Percentiles rank a stretch among this genome's conserved stretches.
These are phyloP conservation scores for Neurospora sp. DNA, from an alignment of 495 filamentous ascomycete genomes.

Conservation along the genomic window DNA sequence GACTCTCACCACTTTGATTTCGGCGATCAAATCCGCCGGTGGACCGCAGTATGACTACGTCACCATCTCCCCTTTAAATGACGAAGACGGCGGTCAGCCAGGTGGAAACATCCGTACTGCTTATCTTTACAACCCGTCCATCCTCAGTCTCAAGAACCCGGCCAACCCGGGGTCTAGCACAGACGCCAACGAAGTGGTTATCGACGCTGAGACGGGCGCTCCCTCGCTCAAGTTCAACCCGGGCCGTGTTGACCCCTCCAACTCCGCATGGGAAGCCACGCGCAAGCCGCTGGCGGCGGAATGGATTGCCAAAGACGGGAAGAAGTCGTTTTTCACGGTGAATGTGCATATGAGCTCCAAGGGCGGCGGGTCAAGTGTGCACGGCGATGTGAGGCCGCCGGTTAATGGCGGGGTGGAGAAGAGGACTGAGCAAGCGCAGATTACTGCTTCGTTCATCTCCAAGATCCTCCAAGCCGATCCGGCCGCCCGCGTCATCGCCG, in stretches of 20 bases:
- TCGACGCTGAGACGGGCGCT: too few species aligned
- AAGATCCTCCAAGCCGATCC: conserved; percentile 33
- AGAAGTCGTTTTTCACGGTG: conserved; percentile 43
- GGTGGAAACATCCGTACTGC: conserved; percentile 57
- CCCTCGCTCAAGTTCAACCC: conserved; percentile 36
- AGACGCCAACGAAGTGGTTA: conserved; percentile 33
- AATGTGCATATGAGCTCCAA: conserved; percentile 51
- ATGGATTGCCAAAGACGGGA: conserved; percentile 39
- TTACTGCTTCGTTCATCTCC: conserved; percentile 33
- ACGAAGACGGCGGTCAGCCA: conserved; percentile 45
- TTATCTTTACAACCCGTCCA: conserved; percentile 46
- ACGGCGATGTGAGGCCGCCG: conserved; percentile 50
- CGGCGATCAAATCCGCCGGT: conserved; percentile 29
- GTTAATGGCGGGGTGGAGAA: conserved; percentile 45
- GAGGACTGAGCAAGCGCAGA: conserved; percentile 35
- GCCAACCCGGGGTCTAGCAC: conserved; percentile 32
- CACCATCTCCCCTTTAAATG: conserved; percentile 38
- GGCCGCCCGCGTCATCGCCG: conserved; percentile 35
- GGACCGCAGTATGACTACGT: conserved; percentile 33
- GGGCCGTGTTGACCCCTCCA: conserved; percentile 45
- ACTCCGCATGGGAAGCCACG: conserved; percentile 39
- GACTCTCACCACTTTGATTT: conserved; percentile 35
- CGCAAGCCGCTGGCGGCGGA: conserved; percentile 49
- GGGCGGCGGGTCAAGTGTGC: conserved; percentile 37
- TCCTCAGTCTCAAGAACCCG: conserved; percentile 36